Base-by-base conservation (phyloP, 495 filamentous ascomycete genomes). In the Aspergillus cavernicola region DNA sequence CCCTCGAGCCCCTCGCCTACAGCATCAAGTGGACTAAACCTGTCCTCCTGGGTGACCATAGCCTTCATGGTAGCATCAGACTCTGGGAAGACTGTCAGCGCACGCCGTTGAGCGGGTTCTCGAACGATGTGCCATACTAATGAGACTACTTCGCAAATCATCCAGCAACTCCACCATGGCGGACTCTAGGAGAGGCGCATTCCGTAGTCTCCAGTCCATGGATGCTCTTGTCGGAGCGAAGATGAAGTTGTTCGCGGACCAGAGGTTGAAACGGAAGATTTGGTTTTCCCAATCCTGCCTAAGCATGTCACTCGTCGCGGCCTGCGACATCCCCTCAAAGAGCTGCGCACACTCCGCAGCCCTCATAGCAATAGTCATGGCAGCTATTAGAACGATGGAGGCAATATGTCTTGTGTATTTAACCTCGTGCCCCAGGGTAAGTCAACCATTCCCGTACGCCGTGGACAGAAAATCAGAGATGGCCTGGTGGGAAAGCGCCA, bases 131-230 rank as follows among this genome's bases (percentile, higher is more conserved):
- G n/a, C 19, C 32, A 32, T 40, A 50, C 55, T 15, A 10, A 39
- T 48, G 4, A 61, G 37, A 18, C 13, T 51, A 15, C 9, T 47
- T 13, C 45, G 35, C 22, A 61, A 20, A 31, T 57, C 53, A 18
- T 57, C 54, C 11, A 61, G 20, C 6, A 57, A n/a, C 2, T 61
- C 58, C 4, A 28, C 12, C 49, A 61, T 43, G 0, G 43, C 11
- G 0, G 58, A 61, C 9, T 57, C 22, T 15, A 61, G 37, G 20
- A 53, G 26, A 16, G 54, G 50, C 13, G 58, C 40, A 41, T 57
- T 57, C 40, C 58, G 40, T 19, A 61, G 28, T 31, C 58, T 44
- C 58, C 58, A 61, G 42, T 61, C 54, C 58, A 61, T 61, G 6
- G 58, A 61, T 10, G 58, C 50, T 8, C 50, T 26, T 6, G 18